Conservation (phyloP, 768 basidiomycete genomes). For the Suillus variegatus region DNA sequence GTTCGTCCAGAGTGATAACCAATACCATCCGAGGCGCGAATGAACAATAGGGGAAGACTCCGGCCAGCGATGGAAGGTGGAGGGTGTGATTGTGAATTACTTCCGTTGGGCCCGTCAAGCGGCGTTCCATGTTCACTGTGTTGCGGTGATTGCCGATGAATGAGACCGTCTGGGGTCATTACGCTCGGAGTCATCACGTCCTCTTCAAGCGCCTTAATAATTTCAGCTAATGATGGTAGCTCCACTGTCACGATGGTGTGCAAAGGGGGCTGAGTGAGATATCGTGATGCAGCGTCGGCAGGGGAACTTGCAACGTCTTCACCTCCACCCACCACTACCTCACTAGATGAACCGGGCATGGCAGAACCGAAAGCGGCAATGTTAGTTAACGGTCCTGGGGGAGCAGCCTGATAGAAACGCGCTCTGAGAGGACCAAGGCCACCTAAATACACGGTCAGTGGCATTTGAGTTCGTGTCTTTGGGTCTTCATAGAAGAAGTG, state of each 20-base stretch:
- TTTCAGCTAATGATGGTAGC: conserved; percentile 74
- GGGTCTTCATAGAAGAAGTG: conserved; percentile 86
- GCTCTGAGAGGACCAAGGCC: conserved; percentile 84
- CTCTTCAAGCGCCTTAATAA: conserved; percentile 78
- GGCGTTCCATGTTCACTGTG: conserved; percentile 38
- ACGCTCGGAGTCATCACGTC: conserved; percentile 51
- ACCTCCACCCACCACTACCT: conserved; percentile 29
- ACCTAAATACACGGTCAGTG: conserved; percentile 87
- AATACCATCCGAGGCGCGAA: conserved; percentile 80
- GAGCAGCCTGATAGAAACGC: conserved; percentile 72
- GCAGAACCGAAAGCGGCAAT: conserved; percentile 60
- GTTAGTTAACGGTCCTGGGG: conserved; percentile 66
- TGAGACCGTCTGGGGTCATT: conserved; percentile 34
- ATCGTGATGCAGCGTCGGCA: conserved; percentile 42
- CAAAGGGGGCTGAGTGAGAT: conserved; percentile 51
- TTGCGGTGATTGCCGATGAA: conserved; percentile 16
- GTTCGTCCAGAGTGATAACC: conserved; percentile 88
- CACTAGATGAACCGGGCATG: conserved; percentile 39
- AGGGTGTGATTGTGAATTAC: conserved; percentile 29
- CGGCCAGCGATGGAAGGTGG: conserved; percentile 63
- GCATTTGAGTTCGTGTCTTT: conserved; percentile 59
- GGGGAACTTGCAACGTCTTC: conserved; percentile 19
- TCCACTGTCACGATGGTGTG: conserved; percentile 87
- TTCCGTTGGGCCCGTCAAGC: conserved; percentile 27
- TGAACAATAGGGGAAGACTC: conserved; percentile 78